Conservation (phyloP, 345 rosid genomes). For the Noccaea bulbosa region DNA sequence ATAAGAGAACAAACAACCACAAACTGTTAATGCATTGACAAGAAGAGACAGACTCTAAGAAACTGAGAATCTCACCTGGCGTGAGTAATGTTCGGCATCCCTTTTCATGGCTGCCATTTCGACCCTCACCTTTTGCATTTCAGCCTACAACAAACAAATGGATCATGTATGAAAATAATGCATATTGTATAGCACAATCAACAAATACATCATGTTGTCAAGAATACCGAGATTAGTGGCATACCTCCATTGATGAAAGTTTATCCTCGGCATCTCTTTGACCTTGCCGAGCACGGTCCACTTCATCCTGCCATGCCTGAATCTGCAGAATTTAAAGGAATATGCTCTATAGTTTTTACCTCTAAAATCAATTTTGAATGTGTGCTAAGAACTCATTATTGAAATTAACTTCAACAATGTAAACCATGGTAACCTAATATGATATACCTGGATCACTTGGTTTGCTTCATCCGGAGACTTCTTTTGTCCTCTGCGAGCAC, state of each 20-base stretch:
- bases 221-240: conserved; percentile 21
- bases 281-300: conserved; percentile 91
- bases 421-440: conserved; percentile 7
- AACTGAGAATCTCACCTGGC: conserved; percentile 64
- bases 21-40: conserved; percentile 11
- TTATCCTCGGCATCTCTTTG: conserved; percentile 97
- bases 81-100: conserved; percentile 99
- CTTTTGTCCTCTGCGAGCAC: conserved; percentile 86
- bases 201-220: conserved; percentile 1
- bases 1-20: conserved; percentile 1
- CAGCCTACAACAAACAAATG: conserved; percentile 64
- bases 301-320: conserved; percentile 98
- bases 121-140: conserved; percentile 91
- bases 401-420: conserved; percentile 7
- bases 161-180: conserved; percentile 7
- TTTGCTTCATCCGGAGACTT: conserved; percentile 89
- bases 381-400: conserved; percentile 8
- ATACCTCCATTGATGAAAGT: conserved; percentile 85
- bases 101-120: conserved; percentile 99
- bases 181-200: conserved; percentile 8
- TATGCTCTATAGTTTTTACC: conserved; percentile 4
- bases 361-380: conserved; percentile 1
- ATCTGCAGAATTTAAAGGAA: conserved; percentile 46
- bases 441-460: conserved; percentile 84
- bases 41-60: conserved; percentile 33